Evolutionary conservation across 306 rosid genomes (phyloP), one percentile per base, ranked within the genome.

Genomic region (Comarum palustre): DNA sequence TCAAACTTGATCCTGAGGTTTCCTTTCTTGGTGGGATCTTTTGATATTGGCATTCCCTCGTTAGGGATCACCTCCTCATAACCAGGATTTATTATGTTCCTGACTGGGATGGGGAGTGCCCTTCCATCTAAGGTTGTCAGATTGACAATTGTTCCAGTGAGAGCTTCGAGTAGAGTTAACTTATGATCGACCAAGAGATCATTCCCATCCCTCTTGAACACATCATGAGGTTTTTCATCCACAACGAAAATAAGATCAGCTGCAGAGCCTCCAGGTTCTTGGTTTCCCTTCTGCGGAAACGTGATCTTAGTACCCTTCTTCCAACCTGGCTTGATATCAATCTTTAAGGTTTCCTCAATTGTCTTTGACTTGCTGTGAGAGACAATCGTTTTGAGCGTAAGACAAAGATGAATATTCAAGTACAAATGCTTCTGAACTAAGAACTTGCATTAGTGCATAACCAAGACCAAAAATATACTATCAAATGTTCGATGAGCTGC

Each of bases 31-130:
- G 75, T 72, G 58, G 87, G 90, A 29, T 90, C 88, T 78, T 87
- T 88, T 12, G 92, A 54, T 71, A 78, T 62, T 16, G 96, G 98
- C 98, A 87, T 92, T 57, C 96, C 96, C 75, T 92, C 96, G 64
- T 85, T 83, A 27, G 83, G 71, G 69, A 90, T 60, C 50, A 85
- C 80, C 6, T 82, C 59, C 74, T 82, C 88, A 69, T 73, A 71
- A 36, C 88, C 87, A 5, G 96, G 95, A 70, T 75, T 88, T 43
- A 90, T 85, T 54, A 88, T 82, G 75, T 88, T 87, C 10, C 85
- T 84, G 16, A 85, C 68, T 19, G 80, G 72, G 38, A 85, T 60
- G 16, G 77, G 66, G 55, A 92, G 82, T 19, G 48, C 43, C 82
- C 95, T 83, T 50, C 96, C 92, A 55, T 88, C 95, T 75, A 92